Evolutionary conservation across 2,329 filamentous ascomycete species (phyloP), one percentile per base, ranked within the genome.

Genomic region (Penicillium decumbens): DNA sequence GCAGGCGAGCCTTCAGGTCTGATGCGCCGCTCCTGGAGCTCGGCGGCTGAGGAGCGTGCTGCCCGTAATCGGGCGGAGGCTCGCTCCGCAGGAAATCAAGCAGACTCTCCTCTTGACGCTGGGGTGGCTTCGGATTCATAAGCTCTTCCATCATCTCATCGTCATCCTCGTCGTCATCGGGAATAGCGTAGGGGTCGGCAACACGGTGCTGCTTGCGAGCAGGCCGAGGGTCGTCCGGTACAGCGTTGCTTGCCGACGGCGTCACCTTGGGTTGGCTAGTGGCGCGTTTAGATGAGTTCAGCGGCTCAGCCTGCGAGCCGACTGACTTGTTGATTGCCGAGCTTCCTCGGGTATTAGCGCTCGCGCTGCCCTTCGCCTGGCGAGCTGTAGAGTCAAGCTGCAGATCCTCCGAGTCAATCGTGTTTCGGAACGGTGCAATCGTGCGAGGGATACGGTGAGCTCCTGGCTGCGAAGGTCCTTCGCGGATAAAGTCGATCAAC

Each of bases 401-500:
- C 30, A 75, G 78, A 55, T 93, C 87, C 59, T 95, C 89, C 9
- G 88, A 91, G 66, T 95, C 90, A 78, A 91, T 87, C 0, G 89
- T 92, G 30, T 80, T 84, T 46, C 89, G 80, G 75, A 95, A 95
- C 1, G 90, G 89, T 8, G 90, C 89, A 10, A 93, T 84, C n/a
- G 81, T 82, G 15, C 88, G 84, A 37, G 89, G 87, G 54, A 95
- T 93, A 23, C 88, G 83, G 50, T 83, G 87, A 54, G 80, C 80
- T 24, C 78, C 77, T 39, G 74, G 66, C 53, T 74, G 79, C 0
- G 88, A 85, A 3, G 90, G 90, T 0, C 91, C 92, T 65, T 89
- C 85, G 40, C 91, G 85, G 57, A 98, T 95, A 68, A 98, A 97
- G 66, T 97, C 91, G 57, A 96, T 95, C 50, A 98, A 75, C 53